Conservation (phyloP, 2,329 filamentous ascomycete genomes). For the Tricladium varicosporioides region DNA sequence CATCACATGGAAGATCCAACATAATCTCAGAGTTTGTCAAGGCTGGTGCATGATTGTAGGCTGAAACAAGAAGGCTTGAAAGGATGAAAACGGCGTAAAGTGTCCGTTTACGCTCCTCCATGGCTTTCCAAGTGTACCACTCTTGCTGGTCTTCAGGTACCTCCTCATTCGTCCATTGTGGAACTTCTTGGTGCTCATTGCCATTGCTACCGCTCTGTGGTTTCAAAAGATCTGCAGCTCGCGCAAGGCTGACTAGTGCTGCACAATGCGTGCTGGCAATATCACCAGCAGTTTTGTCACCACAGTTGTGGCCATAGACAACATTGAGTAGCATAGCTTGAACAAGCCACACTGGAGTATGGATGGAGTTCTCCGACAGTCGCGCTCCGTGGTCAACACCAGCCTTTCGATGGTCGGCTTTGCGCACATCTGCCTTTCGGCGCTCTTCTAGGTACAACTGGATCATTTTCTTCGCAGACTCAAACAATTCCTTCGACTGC, state of each 20-base stretch:
- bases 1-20: conserved; percentile 87
- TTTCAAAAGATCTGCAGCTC: conserved; percentile 75
- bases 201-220: conserved; percentile 33
- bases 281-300: conserved; percentile 85
- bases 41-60: conserved; percentile 88
- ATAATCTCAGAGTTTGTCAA: conserved; percentile 92
- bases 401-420: conserved; percentile 55
- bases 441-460: conserved; percentile 89
- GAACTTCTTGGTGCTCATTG: conserved; percentile 36
- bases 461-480: conserved; percentile 94
- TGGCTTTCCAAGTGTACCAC: conserved; percentile 86
- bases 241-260: conserved; percentile 84
- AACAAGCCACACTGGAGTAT: conserved; percentile 90
- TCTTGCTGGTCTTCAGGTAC: conserved; percentile 62
- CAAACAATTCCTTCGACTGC: conserved; percentile 81
- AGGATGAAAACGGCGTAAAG: conserved; percentile 88
- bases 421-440: conserved; percentile 76
- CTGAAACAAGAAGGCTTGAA: conserved; percentile 85
- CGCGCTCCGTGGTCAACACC: conserved; percentile 47
- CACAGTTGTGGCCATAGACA: conserved; percentile 92
- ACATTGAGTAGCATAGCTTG: conserved; percentile 97
- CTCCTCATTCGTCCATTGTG: conserved; percentile 23
- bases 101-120: conserved; percentile 90
- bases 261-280: conserved; percentile 92
- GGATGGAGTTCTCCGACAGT: conserved; percentile 58